Evolutionary conservation across 1,284 basidiomycete species (phyloP).

Genomic region (Ganoderma resinaceum): DNA sequence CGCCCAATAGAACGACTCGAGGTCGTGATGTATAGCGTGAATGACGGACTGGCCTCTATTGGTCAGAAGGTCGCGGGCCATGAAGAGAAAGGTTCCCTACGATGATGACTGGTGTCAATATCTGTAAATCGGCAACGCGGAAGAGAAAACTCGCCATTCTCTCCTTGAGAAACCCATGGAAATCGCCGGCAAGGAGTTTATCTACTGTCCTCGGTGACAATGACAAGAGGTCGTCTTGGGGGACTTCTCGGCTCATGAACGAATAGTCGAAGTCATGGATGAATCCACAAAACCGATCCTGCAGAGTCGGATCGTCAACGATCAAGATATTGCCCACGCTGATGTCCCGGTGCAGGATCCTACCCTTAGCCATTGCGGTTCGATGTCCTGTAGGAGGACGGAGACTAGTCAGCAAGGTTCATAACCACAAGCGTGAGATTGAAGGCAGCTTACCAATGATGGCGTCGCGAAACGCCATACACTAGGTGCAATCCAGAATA

Average conservation of each 20-base stretch:
- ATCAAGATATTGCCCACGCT: conserved; percentile 17
- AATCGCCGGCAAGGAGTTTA: neutral
- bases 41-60: neutral
- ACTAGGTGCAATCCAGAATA: too few relatives aligned
- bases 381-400: neutral
- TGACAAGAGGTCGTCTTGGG: neutral
- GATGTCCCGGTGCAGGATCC: conserved; percentile 16
- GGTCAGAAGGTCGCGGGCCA: conserved; percentile 15
- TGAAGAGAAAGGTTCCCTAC: conserved; percentile 27
- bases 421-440: too few relatives aligned
- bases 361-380: neutral
- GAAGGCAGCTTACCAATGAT: conserved; percentile 21
- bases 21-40: conserved; percentile 12
- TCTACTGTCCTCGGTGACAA: neutral
- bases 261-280: conserved; percentile 20
- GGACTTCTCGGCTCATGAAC: neutral
- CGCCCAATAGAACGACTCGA: conserved; percentile 26
- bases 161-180: neutral
- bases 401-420: neutral
- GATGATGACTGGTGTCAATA: too few relatives aligned
- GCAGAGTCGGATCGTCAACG: neutral
- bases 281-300: conserved; percentile 8
- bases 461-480: conserved; percentile 22
- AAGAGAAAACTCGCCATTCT: neutral
- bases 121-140: too few relatives aligned